Conservation (phyloP, 176 grass and related monocot species). For the bread wheat (Triticum aestivum) region IWGSC_CS_RefSeq_v2.1 NC_057800.1:751224913-751225412, state of each 20-base stretch:
- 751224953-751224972: too few relatives aligned
- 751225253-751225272: background rate
- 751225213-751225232: fast-evolving
- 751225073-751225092: too few relatives aligned
- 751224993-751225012: too few relatives aligned
- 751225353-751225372: fast-evolving
- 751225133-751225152: fast-evolving
- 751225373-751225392: fast-evolving
- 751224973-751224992: too few relatives aligned
- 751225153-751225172: background rate
- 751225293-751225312: background rate
- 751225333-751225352: too few relatives aligned
- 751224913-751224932: too few relatives aligned
- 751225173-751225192: background rate
- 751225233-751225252: background rate
- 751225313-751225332: too few relatives aligned
- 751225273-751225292: fast-evolving
- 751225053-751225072: too few relatives aligned
- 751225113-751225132: fast-evolving
- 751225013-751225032: too few relatives aligned
- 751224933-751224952: too few relatives aligned
- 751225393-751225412: background rate
- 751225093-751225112: background rate
- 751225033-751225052: too few relatives aligned
- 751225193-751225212: background rate